Evolutionary conservation across 139 green algal genomes (phyloP).

Genomic region (Choricystis sp.): DNA sequence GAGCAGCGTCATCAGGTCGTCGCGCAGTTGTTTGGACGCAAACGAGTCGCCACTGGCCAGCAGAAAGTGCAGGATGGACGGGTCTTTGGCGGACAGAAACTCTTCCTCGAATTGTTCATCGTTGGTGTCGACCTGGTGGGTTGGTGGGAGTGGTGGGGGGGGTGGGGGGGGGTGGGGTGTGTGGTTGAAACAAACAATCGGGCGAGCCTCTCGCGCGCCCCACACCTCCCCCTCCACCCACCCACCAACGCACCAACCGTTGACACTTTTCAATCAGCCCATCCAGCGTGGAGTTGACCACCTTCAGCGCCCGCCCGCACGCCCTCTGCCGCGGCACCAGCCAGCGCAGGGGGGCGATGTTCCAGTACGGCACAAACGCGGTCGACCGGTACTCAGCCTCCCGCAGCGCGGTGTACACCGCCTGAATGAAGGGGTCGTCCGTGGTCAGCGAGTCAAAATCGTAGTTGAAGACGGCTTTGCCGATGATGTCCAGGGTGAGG

Average conservation of each 20-base stretch:
- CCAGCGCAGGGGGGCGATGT: slow-evolving; percentile 37
- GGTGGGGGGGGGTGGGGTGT: not conserved
- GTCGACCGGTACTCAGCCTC: slow-evolving; percentile 85
- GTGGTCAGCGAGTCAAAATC: slow-evolving; percentile 82
- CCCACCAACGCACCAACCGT: slow-evolving; percentile 28
- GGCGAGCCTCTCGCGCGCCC: not conserved
- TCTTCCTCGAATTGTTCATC: slow-evolving; percentile 83
- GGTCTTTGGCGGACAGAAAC: slow-evolving; percentile 77
- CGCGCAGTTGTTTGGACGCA: slow-evolving; percentile 86
- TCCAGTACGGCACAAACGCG: slow-evolving; percentile 83
- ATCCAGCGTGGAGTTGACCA: slow-evolving; percentile 69
- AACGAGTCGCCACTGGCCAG: slow-evolving; percentile 70
- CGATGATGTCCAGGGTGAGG: slow-evolving; percentile 94
- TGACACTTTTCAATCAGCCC: slow-evolving; percentile 75
- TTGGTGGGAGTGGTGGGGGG: not conserved
- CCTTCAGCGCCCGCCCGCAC: slow-evolving; percentile 40
- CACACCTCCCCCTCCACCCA: not conserved
- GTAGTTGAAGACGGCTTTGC: slow-evolving; percentile 98
- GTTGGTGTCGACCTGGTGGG: slow-evolving; percentile 57
- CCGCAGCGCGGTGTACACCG: slow-evolving; percentile 80
- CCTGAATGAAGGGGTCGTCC: slow-evolving; percentile 86
- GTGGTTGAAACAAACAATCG: not conserved
- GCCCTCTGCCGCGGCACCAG: slow-evolving; percentile 48
- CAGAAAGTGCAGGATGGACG: slow-evolving; percentile 92
- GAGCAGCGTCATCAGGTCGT: slow-evolving; percentile 97